phyloP scores from a whole-genome alignment of 148 eudicot genomes.

The Vaccinium corymbosum region DNA sequence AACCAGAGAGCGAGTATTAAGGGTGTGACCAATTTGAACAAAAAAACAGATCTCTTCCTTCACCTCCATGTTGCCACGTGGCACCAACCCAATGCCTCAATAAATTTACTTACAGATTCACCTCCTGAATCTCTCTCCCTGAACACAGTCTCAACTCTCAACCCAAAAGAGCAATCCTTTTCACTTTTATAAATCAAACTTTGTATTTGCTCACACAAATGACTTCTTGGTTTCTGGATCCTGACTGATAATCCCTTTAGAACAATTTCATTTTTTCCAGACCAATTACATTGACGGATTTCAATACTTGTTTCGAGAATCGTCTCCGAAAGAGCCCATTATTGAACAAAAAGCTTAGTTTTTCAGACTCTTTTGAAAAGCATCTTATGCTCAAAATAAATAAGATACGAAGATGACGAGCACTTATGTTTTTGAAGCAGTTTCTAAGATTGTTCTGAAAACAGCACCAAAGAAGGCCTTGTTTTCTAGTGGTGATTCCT shows the following conservation, averaged over 20 bases:
- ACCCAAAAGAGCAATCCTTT: background rate
- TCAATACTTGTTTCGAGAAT: background rate
- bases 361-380: background rate
- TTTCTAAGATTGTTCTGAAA: background rate
- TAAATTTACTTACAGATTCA: background rate
- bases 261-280: background rate
- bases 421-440: background rate
- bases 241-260: background rate
- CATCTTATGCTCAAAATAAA: background rate
- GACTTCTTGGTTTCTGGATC: slow-evolving; percentile 13
- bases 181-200: background rate
- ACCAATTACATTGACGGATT: slow-evolving; percentile 2
- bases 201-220: background rate
- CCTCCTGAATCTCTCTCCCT: background rate
- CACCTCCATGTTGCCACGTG: slow-evolving; percentile 6
- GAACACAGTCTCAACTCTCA: background rate
- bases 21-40: background rate
- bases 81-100: background rate
- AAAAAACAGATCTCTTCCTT: background rate
- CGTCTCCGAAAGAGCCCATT: no score
- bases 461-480: background rate
- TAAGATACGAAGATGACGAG: background rate
- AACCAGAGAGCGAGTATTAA: background rate
- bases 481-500: background rate
- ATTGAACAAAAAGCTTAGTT: no score